Evolutionary conservation across 108 stramenopile genomes (phyloP), one percentile per base, ranked within the genome.

Genomic region (Tribonema minus): DNA sequence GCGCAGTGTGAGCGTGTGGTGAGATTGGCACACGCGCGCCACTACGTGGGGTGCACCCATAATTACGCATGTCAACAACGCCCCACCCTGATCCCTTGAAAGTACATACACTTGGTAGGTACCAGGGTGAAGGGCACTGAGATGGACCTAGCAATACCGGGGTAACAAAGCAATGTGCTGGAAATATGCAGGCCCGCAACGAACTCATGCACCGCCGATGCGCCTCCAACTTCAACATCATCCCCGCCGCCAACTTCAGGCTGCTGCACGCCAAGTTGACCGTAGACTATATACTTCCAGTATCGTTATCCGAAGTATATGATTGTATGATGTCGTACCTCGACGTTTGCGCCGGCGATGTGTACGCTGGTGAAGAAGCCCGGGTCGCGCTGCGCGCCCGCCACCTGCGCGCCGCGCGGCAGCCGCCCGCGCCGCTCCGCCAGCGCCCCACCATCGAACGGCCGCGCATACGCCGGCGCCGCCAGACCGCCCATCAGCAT

Each of bases 361-460:
- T 87, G 86, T 1, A 87, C 86, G 58, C 82, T 83, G 1, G 36
- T 65, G 40, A 87, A 87, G 70, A 85, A 87, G 6, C 39, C 69
- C 4, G 76, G 76, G 69, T 85, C 64, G 28, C 30, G 31, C n/a
- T 15, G 61, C 3, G 38, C 23, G 1, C 34, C n/a, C 6, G 40
- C 12, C 27, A 28, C 27, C 58, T 31, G 59, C 29, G 36, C 30
- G n/a, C 87, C 87, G 3, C 87, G 39, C 3, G 87, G 87, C 2
- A 87, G 61, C 0, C 58, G 60, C 27, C 35, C 34, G 20, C 72
- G 63, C n/a, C n/a, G n/a, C 33, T 41, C 65, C 20, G 84, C 86
- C 31, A 88, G 64, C 39, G 76, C 12, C 12, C 37, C 26, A 12
- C 71, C 39, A 35, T 86, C 58, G 39, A 81, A 73, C 26, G 64